phyloP scores from a whole-genome alignment of 208 protist genomes.

The Jaenimonas drosophilae region DNA sequence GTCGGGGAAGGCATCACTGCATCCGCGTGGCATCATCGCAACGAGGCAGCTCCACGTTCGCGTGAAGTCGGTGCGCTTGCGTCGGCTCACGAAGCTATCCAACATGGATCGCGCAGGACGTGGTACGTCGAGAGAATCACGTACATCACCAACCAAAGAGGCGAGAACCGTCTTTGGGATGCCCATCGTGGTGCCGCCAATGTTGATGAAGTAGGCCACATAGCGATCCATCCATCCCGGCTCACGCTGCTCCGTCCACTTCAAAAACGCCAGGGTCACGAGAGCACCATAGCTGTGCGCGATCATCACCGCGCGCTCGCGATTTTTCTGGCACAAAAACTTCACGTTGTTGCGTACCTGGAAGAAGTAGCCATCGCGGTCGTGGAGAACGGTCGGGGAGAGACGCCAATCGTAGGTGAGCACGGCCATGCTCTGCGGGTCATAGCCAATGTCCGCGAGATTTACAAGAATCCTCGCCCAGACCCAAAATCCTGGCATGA shows the following conservation, averaged over 20 bases:
- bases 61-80: conserved; percentile 45
- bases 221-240: conserved; percentile 73
- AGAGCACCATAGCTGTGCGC: conserved; percentile 85
- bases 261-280: conserved; percentile 78
- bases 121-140: conserved; percentile 74
- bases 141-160: conserved; percentile 76
- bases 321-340: conserved; percentile 70
- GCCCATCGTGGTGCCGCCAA: conserved; percentile 73
- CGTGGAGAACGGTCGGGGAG: conserved; percentile 48
- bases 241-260: conserved; percentile 72
- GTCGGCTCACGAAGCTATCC: conserved; percentile 67
- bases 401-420: conserved; percentile 90
- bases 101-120: conserved; percentile 40
- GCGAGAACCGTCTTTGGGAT: conserved; percentile 72
- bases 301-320: conserved; percentile 57
- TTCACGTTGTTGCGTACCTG: conserved; percentile 51
- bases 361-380: conserved; percentile 81
- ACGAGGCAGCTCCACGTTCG: conserved; percentile 65
- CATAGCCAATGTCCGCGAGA: conserved; percentile 90
- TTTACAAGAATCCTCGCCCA: conserved; percentile 89
- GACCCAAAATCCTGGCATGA: conserved; percentile 88
- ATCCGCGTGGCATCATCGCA: conserved; percentile 60
- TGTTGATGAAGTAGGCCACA: conserved; percentile 79
- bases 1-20: conserved; percentile 35
- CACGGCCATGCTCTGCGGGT: conserved; percentile 82